phyloP scores from a whole-genome alignment of 495 filamentous ascomycete genomes.

The Copromyces sp. region DNA sequence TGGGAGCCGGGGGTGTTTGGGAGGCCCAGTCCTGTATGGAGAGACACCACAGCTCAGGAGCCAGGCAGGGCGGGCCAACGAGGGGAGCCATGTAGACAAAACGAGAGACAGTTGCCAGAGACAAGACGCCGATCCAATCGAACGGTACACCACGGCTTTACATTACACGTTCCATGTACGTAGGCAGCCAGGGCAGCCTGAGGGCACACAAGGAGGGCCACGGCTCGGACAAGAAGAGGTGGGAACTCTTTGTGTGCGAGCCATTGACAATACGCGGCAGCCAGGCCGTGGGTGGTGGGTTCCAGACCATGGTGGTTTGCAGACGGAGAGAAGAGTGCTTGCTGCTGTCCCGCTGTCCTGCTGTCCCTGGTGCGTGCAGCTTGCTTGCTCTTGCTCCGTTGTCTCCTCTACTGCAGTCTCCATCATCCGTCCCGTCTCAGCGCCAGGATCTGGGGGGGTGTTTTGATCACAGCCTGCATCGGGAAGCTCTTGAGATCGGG shows the following conservation, averaged over 20 bases:
- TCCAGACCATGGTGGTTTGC: not conserved
- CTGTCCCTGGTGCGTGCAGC: too few relatives aligned
- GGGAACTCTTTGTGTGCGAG: not conserved
- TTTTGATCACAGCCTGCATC: conserved; percentile 10
- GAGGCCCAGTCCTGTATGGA: not conserved
- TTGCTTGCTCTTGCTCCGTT: too few relatives aligned
- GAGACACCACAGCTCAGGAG: not conserved
- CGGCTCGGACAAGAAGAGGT: not conserved
- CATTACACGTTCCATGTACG: not conserved
- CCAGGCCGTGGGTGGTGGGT: not conserved
- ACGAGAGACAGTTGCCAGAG: not conserved
- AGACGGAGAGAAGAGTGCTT: not conserved
- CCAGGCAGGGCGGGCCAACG: not conserved
- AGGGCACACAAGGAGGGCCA: not conserved
- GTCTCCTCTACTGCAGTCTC: not conserved
- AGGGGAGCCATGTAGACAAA: not conserved
- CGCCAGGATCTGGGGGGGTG: conserved; percentile 1
- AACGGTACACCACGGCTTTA: not conserved
- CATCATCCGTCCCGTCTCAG: not conserved
- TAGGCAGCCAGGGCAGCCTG: not conserved
- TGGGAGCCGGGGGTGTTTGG: not conserved
- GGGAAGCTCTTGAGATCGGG: conserved; percentile 8
- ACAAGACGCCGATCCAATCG: not conserved
- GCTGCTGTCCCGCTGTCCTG: not conserved
- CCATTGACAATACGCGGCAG: not conserved